phyloP scores from a whole-genome alignment of 2,329 filamentous ascomycete genomes.

The Onygenales sp. region DNA sequence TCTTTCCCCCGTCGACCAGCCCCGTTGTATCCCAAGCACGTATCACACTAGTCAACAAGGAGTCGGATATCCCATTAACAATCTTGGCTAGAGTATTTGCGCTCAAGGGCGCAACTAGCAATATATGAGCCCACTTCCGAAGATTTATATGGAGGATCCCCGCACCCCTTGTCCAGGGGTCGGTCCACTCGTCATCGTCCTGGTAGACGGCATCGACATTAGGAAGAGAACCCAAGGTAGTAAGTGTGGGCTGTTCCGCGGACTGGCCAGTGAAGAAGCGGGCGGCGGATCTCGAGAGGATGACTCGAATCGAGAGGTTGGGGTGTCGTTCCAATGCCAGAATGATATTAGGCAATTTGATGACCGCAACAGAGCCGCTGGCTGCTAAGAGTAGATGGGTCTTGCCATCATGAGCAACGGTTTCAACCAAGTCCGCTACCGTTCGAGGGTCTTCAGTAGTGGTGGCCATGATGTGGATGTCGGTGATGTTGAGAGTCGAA shows the following conservation, averaged over 20 bases:
- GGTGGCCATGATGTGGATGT: too few species aligned
- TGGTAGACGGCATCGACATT: conserved; percentile 73
- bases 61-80: conserved; percentile 65
- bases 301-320: conserved; percentile 68
- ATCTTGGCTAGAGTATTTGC: conserved; percentile 86
- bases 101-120: conserved; percentile 70
- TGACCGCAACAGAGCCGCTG: conserved; percentile 73
- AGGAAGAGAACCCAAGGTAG: conserved; percentile 48
- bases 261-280: conserved; percentile 71
- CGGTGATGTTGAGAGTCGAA: too few species aligned
- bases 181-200: conserved; percentile 77
- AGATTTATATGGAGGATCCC: conserved; percentile 86
- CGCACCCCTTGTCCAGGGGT: conserved; percentile 68
- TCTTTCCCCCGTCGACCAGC: conserved; percentile 36
- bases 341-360: conserved; percentile 66
- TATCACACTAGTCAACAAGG: conserved; percentile 62
- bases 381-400: conserved; percentile 45
- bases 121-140: conserved; percentile 67
- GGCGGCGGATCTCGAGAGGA: conserved; percentile 65
- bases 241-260: conserved; percentile 63
- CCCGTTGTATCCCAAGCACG: conserved; percentile 65
- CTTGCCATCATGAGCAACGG: conserved; percentile 10
- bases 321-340: conserved; percentile 25
- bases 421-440: conserved; percentile 1
- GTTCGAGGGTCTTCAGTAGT: too few species aligned